Evolutionary conservation across 257 asterid genomes (phyloP), one percentile per base, ranked within the genome.

Genomic region (Solanum etuberosum): DNA sequence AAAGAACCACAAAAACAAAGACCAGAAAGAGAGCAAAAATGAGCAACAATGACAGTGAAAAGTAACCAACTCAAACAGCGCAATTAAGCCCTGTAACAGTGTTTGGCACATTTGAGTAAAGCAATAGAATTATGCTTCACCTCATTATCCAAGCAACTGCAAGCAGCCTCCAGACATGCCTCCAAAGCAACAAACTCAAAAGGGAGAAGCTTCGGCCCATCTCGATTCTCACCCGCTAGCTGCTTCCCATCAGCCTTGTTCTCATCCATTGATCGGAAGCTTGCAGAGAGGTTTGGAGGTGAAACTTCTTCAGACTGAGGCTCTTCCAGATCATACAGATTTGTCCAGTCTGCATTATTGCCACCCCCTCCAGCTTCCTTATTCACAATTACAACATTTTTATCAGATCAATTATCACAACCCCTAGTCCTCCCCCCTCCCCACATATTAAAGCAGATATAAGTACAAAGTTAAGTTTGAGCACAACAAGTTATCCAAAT

Each of bases 101-200:
- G 37, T 42, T 80, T 20, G 21, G 84, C 40, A 80, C 40, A 80
- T 57, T 40, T 35, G 73, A 74, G 21, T n/a, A 86, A 86, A 86
- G 83, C 11, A 70, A 48, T 32, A 65, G 38, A 86, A 88, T 25
- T 84, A 72, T 84, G 77, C 43, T 35, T 78, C 88, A 97, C 98
- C 90, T 97, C 98, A 83, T 88, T 94, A 59, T 97, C 99, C 95
- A 97, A 92, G 91, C 93, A 91, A 92, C 98, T 92, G 88, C 99
- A 95, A 87, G 99, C 99, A 87, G 98, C 96, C 91, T 97, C 99
- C n/a, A 97, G 98, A 88, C 98, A 97, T 1, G 99, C 98, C 92
- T 97, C 99, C 90, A 96, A 90, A 21, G 98, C 98, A 80, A 96
- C 99, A 89, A 97, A 97, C 90, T 97, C 99, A 40, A 97, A 96